Evolutionary conservation across 2,329 filamentous ascomycete species (phyloP), one percentile per base, ranked within the genome.

Genomic region (Sarocladium brachiariae): DNA sequence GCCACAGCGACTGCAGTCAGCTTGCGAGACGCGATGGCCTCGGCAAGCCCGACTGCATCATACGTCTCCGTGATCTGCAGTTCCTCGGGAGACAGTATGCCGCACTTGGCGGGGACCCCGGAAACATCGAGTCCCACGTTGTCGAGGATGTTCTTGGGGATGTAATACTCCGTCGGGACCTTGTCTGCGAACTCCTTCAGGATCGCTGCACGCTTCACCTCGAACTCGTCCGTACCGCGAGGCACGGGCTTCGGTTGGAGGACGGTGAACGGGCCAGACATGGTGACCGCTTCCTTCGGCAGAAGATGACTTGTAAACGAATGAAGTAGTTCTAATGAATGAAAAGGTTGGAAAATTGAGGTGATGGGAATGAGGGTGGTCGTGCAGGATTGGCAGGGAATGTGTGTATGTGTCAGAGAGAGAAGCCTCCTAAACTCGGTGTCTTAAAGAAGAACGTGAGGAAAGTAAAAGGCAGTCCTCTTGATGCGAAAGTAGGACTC

Each of bases 61-160:
- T 71, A 70, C 13, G 65, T 61, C 30, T 74, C 70, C 0, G 77
- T 79, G 31, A 80, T 74, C 8, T 65, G 62, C 3, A 78, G 54
- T 56, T 79, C 75, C n/a, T 62, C 53, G 0, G 63, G 43, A 0
- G 70, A 67, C 6, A 79, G 58, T 7, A 80, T 59, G 1, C 74
- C 73, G 47, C 70, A 72, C 48, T 62, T 50, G 21, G 58, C 45
- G 10, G 71, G 70, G 4, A 73, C 53, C 8, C 51, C 50, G 1
- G 64, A 62, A 31, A 70, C 70, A 53, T 64, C 46, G 54, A 55
- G 39, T 14, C 23, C 39, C 5, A 16, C 39, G n/a, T 27, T 43
- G 7, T 43, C 39, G n/a, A 65, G 55, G 31, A 62, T 27, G 2
- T 55, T 38, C 8, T 55, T 43, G 1, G 68, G 60, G 1, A 71